phyloP scores from a whole-genome alignment of 78 protist species.

The Kipferlia bialata region DNA sequence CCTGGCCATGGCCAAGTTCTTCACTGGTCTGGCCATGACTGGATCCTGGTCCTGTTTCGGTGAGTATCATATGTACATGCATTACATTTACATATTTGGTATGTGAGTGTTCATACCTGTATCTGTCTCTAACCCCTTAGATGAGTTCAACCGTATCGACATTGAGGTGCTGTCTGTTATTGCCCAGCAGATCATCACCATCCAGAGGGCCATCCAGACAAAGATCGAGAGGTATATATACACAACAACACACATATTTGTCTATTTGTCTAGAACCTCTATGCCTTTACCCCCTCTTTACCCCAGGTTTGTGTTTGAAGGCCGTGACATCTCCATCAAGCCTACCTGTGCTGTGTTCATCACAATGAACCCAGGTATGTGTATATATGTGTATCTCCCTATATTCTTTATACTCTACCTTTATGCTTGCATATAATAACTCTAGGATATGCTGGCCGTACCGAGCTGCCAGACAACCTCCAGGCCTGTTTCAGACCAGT shows the following conservation, averaged over 20 bases:
- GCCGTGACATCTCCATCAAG: conserved; percentile 41
- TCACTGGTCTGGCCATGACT: conserved; percentile 57
- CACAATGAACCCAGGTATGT: conserved; percentile 82
- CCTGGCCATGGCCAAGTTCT: conserved; percentile 42
- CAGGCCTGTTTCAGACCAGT: conserved; percentile 72
- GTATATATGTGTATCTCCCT: neutral
- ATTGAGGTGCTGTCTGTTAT: conserved; percentile 33
- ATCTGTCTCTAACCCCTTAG: too few species aligned
- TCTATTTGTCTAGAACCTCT: too few species aligned
- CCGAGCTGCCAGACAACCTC: conserved; percentile 33
- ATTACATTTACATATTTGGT: too few species aligned
- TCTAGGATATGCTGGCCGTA: conserved; percentile 27
- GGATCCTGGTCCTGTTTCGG: conserved; percentile 77
- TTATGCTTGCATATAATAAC: too few species aligned
- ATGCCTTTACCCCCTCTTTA: too few species aligned
- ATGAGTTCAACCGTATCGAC: conserved; percentile 73
- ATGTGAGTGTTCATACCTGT: too few species aligned
- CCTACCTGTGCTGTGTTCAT: conserved; percentile 51
- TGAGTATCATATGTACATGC: conserved; percentile 23
- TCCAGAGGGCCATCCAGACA: conserved; percentile 41
- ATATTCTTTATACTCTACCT: too few species aligned
- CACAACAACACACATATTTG: too few species aligned
- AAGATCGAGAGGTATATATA: neutral
- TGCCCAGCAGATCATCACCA: conserved; percentile 51
- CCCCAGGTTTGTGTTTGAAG: conserved; percentile 53